phyloP scores from a whole-genome alignment of 169 alveolate genomes.

The Cyclospora cayetanensis region DNA sequence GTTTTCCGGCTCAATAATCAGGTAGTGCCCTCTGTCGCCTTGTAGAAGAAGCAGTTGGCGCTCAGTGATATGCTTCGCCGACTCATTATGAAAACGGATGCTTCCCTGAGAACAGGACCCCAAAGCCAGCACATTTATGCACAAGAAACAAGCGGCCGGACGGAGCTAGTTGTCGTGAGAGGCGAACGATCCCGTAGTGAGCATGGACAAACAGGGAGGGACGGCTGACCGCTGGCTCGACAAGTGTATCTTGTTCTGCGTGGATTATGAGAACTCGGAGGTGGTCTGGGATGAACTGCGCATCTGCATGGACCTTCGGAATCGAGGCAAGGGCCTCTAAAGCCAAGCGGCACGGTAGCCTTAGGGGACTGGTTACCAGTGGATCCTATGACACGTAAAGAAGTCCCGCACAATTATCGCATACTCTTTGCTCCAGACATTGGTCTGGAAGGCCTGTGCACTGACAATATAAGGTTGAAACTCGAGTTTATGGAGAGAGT shows the following conservation, averaged over 20 bases:
- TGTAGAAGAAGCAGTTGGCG: conserved; percentile 32
- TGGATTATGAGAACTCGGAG: conserved; percentile 32
- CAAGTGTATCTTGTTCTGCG: conserved; percentile 19
- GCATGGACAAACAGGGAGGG: too few species aligned
- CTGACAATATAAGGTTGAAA: background rate
- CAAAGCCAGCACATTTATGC: background rate
- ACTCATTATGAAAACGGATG: conserved; percentile 16
- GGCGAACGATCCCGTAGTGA: too few species aligned
- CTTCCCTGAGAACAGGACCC: background rate
- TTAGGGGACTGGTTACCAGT: conserved; percentile 63
- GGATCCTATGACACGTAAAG: conserved; percentile 34
- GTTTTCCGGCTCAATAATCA: conserved; percentile 45
- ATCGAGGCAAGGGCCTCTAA: conserved; percentile 45
- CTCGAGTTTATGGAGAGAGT: background rate
- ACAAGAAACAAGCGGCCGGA: too few species aligned
- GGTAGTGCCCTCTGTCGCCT: conserved; percentile 58
- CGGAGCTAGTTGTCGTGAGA: too few species aligned
- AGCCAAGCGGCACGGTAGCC: conserved; percentile 51
- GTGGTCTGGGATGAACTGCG: conserved; percentile 23
- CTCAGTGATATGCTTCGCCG: conserved; percentile 18
- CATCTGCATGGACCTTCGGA: conserved; percentile 47
- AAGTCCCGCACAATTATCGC: too few species aligned
- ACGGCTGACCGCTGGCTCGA: conserved; percentile 50
- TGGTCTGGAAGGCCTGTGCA: background rate
- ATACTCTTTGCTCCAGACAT: background rate